Evolutionary conservation across 805 yeast genomes (phyloP).

Genomic region (Torulaspora maleeae): DNA sequence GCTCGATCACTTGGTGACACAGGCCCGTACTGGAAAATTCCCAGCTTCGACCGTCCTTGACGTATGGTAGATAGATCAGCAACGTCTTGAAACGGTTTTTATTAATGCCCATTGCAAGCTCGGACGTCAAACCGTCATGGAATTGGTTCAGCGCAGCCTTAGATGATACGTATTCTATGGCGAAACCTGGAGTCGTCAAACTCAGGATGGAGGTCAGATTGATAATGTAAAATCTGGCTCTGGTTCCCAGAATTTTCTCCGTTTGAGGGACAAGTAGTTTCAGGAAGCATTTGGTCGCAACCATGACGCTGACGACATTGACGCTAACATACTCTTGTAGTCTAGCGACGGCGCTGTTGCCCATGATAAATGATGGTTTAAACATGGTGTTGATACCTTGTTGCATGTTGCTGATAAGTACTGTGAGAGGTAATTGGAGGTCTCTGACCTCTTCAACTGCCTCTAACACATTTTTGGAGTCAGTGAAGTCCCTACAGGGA

Average conservation of each 20-base stretch:
- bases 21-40: constrained; percentile 6
- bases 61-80: constrained; percentile 14
- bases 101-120: constrained; percentile 6
- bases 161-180: constrained; percentile 13
- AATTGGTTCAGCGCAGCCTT: constrained; percentile 27
- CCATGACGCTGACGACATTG: constrained; percentile 24
- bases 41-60: constrained; percentile 2
- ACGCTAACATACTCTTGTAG: constrained; percentile 14
- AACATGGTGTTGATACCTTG: constrained; percentile 10
- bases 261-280: constrained; percentile 13
- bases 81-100: constrained; percentile 11
- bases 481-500: constrained; percentile 12
- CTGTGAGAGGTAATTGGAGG: constrained; percentile 6
- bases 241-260: not conserved
- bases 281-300: constrained; percentile 20
- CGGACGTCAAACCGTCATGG: constrained; percentile 27
- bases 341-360: constrained; percentile 7
- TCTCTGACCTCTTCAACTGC: constrained; percentile 9
- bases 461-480: constrained; percentile 4
- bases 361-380: not conserved
- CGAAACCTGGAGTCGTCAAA: constrained; percentile 1
- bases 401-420: constrained; percentile 25
- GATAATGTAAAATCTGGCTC: constrained; percentile 17
- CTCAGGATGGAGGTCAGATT: constrained; percentile 16
- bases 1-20: constrained; percentile 10